Conservation (phyloP, 1,284 basidiomycete species). For the Laetiporus sulphureus region DNA sequence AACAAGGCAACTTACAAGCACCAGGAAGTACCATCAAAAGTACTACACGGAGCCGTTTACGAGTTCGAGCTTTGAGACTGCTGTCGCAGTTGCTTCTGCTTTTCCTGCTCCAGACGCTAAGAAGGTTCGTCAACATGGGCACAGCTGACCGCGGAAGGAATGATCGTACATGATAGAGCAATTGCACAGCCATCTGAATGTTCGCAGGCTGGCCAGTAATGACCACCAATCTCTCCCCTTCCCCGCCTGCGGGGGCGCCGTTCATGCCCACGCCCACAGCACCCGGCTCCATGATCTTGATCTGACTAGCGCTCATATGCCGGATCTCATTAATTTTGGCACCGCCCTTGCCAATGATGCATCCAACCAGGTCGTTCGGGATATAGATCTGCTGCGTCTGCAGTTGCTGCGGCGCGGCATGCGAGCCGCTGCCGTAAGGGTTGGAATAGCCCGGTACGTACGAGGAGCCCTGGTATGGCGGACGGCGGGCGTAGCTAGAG, state of each 20-base stretch:
- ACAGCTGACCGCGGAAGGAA: conserved; percentile 6
- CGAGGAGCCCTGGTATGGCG: conserved; percentile 52
- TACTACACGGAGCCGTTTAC: conserved; percentile 1
- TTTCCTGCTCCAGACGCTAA: conserved; percentile 83
- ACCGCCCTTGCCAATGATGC: conserved; percentile 98
- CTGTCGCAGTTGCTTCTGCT: conserved; percentile 69
- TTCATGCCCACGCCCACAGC: conserved; percentile 62
- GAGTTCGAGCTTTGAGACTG: conserved; percentile 6
- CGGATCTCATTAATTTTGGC: conserved; percentile 99
- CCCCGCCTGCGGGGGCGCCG: conserved; percentile 64
- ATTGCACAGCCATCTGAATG: conserved; percentile 93
- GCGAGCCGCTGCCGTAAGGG: conserved; percentile 30
- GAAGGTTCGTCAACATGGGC: conserved; percentile 1
- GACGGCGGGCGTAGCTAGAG: conserved; percentile 41
- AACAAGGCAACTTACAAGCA: neutral
- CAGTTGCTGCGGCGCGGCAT: conserved; percentile 47
- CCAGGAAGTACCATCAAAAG: neutral
- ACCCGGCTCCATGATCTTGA: conserved; percentile 98
- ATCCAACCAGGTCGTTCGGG: conserved; percentile 95
- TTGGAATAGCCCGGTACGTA: conserved; percentile 64
- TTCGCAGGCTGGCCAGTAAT: conserved; percentile 92
- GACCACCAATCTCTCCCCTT: conserved; percentile 86
- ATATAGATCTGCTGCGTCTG: conserved; percentile 99
- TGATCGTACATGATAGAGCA: conserved; percentile 79
- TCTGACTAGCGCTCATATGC: conserved; percentile 89